Conservation (phyloP, 495 filamentous ascomycete species). For the Hypoxylon fuscum region DNA sequence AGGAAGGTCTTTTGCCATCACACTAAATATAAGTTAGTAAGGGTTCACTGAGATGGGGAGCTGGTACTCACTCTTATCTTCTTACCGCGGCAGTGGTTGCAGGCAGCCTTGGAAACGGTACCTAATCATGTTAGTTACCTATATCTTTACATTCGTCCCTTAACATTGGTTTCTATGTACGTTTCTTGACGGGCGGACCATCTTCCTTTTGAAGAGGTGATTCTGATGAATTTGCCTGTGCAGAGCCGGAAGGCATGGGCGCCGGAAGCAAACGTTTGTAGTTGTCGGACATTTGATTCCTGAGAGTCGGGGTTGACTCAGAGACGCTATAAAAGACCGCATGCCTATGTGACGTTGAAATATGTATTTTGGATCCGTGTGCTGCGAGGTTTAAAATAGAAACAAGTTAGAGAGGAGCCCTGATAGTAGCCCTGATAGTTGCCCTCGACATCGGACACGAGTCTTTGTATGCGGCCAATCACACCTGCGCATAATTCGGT, state of each 20-base stretch:
- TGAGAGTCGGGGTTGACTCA: conserved; percentile 16
- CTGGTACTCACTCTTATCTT: conserved; percentile 37
- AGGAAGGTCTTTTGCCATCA: conserved; percentile 33
- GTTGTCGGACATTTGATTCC: conserved; percentile 34
- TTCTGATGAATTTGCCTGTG: conserved; percentile 22
- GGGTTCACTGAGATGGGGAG: too few species aligned
- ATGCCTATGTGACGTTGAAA: conserved; percentile 21
- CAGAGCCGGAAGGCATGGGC: conserved; percentile 27
- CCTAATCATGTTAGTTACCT: too few species aligned
- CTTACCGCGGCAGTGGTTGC: conserved; percentile 35
- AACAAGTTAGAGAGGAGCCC: conserved; percentile 13
- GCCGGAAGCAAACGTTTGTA: conserved; percentile 38
- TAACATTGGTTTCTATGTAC: too few species aligned
- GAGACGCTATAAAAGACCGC: conserved; percentile 31
- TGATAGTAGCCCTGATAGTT: conserved; percentile 11
- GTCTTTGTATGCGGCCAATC: conserved; percentile 29
- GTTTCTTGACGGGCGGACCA: conserved; percentile 37
- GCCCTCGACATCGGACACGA: conserved; percentile 30
- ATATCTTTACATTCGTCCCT: too few species aligned
- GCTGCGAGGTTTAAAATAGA: conserved; percentile 26
- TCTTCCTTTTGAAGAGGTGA: conserved; percentile 18
- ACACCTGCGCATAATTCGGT: conserved; percentile 31
- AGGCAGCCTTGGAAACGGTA: conserved; percentile 38
- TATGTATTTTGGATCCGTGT: conserved; percentile 22
- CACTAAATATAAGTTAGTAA: conserved; percentile 24